phyloP scores from a whole-genome alignment of 2,329 filamentous ascomycete genomes.

The Ceratocystis smalleyi region DNA sequence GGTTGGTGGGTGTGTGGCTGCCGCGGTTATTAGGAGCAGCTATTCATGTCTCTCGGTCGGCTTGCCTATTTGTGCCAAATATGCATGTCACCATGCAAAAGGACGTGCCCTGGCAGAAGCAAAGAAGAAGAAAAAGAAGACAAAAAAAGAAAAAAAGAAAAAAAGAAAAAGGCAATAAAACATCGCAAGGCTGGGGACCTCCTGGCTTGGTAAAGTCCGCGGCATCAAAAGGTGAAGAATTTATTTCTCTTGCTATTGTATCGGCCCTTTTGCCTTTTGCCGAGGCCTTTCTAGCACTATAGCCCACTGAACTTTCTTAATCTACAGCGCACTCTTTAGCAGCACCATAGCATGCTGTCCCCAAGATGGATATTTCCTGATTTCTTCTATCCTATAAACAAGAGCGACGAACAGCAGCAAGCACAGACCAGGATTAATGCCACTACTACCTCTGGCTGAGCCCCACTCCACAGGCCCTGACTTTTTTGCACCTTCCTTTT shows the following conservation, averaged over 20 bases:
- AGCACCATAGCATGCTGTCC: background rate
- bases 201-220: background rate
- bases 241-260: conserved; percentile 2
- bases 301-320: background rate
- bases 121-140: background rate
- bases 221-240: background rate
- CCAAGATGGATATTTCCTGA: background rate
- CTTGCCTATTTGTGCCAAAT: background rate
- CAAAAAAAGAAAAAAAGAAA: background rate
- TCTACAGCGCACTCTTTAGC: background rate
- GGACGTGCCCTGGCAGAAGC: background rate
- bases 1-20: background rate
- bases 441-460: background rate
- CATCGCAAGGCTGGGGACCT: background rate
- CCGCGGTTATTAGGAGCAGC: background rate
- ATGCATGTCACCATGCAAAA: background rate
- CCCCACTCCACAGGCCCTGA: conserved; percentile 17
- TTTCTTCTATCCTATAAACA: background rate
- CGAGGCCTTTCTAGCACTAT: background rate
- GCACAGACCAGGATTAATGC: conserved; percentile 5
- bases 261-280: background rate
- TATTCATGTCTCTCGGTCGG: background rate
- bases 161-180: background rate
- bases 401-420: background rate
- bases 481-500: conserved; percentile 3